These are phyloP conservation scores for Austropuccinia psidii DNA, from an alignment of 1,284 basidiomycete species.

Conservation along the genomic window DNA sequence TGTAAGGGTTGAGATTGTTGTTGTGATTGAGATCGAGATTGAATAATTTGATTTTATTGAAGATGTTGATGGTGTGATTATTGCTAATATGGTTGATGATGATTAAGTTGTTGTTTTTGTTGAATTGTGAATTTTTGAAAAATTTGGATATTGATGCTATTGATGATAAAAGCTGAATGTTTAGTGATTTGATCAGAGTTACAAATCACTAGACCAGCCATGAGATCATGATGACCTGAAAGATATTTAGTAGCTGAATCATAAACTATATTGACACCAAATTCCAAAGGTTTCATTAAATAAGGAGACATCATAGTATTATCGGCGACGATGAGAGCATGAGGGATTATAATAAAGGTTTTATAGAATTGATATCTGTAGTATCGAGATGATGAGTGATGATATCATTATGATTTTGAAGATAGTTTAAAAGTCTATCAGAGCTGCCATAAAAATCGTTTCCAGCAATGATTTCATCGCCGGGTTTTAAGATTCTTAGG, in stretches of 20 bases:
- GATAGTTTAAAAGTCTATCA: conserved; percentile 78
- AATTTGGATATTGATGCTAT: too few species aligned
- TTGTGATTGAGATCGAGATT: too few species aligned
- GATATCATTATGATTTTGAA: conserved; percentile 78
- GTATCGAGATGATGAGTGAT: conserved; percentile 91
- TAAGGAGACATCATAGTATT: conserved; percentile 99
- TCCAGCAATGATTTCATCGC: conserved; percentile 88
- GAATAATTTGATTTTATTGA: too few species aligned
- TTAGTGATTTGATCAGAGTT: conserved; percentile 83
- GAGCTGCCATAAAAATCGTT: conserved; percentile 96
- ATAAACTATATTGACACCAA: conserved; percentile 94
- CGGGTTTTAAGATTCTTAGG: conserved; percentile 83
- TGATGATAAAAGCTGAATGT: conserved; percentile 84
- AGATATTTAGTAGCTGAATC: conserved; percentile 98
- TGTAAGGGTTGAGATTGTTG: too few species aligned
- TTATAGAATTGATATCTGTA: conserved; percentile 61
- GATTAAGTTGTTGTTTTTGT: too few species aligned
- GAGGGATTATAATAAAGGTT: conserved; percentile 61
- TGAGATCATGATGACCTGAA: conserved; percentile 95
- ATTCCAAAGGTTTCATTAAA: conserved; percentile 86
- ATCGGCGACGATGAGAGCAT: conserved; percentile 83
- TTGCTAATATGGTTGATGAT: too few species aligned
- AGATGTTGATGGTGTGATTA: too few species aligned
- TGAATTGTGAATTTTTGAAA: too few species aligned
- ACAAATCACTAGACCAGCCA: conserved; percentile 92